These are phyloP conservation scores for Rutstroemia sp. DNA, from an alignment of 2,329 filamentous ascomycete genomes.

Conservation along the genomic window DNA sequence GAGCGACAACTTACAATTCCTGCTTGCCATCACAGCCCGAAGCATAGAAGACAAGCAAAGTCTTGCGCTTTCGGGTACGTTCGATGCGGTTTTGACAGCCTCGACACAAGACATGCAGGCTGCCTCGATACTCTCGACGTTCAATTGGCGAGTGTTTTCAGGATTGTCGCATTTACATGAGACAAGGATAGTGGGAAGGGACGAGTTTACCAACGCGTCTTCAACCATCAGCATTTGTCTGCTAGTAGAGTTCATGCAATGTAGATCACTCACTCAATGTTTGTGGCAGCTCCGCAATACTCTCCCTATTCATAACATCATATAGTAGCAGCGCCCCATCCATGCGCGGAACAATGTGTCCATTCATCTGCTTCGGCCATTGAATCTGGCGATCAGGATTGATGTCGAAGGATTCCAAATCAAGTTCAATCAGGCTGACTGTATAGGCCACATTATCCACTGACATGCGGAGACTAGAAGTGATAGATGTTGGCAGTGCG, in stretches of 20 bases:
- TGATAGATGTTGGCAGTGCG: conserved; percentile 44
- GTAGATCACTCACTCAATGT: conserved; percentile 61
- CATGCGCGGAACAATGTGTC: conserved; percentile 64
- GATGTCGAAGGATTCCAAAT: conserved; percentile 58
- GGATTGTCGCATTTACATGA: conserved; percentile 86
- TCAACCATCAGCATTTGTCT: conserved; percentile 16
- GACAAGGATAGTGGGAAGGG: conserved; percentile 71
- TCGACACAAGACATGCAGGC: conserved; percentile 63
- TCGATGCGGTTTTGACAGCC: conserved; percentile 65
- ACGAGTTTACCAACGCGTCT: conserved; percentile 69
- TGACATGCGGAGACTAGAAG: conserved; percentile 48
- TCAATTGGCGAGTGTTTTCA: conserved; percentile 60
- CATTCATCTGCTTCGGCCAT: conserved; percentile 62
- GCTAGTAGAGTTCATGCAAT: not conserved
- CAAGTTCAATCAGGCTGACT: conserved; percentile 58
- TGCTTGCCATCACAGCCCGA: conserved; percentile 58
- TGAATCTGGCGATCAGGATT: conserved; percentile 50
- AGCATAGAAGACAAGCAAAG: conserved; percentile 71
- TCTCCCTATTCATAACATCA: conserved; percentile 74
- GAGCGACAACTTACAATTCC: conserved; percentile 52
- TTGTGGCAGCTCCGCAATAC: conserved; percentile 65
- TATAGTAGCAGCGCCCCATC: conserved; percentile 83
- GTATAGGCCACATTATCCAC: conserved; percentile 51
- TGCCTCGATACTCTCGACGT: conserved; percentile 59
- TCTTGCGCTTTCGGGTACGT: conserved; percentile 64